Conservation (phyloP, 805 yeast genomes). For the Brettanomyces anomalus region DNA sequence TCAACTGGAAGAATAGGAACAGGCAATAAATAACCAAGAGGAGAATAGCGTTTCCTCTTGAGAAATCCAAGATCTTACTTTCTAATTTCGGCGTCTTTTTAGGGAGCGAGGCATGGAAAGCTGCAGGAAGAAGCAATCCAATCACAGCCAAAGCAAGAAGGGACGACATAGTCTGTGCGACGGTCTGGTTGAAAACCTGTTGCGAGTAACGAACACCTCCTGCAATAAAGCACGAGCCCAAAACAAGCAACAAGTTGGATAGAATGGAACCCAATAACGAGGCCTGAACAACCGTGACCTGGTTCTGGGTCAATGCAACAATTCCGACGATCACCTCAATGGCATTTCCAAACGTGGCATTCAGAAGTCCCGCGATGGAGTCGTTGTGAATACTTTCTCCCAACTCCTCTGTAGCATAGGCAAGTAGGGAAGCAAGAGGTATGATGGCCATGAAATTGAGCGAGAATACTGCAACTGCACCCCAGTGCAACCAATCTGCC, state of each 20-base stretch:
- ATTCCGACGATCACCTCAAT: constrained; percentile 93
- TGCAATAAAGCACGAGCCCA: constrained; percentile 91
- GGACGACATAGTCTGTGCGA: constrained; percentile 96
- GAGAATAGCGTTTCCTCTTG: constrained; percentile 80
- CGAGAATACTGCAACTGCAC: constrained; percentile 48
- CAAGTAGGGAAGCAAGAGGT: constrained; percentile 84
- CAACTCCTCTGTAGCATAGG: constrained; percentile 89
- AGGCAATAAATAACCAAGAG: constrained; percentile 68
- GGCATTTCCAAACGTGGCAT: constrained; percentile 97
- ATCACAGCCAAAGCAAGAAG: constrained; percentile 85
- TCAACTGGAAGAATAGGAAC: constrained; percentile 79
- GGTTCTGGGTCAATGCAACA: constrained; percentile 79
- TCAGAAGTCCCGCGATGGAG: constrained; percentile 86
- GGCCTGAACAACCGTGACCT: constrained; percentile 91
- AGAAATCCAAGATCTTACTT: constrained; percentile 52
- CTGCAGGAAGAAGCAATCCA: constrained; percentile 89
- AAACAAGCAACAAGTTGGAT: constrained; percentile 77
- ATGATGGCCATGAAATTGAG: constrained; percentile 84
- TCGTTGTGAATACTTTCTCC: constrained; percentile 76
- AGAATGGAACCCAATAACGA: constrained; percentile 93
- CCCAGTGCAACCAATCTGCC: constrained; percentile 54
- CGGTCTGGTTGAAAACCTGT: constrained; percentile 89
- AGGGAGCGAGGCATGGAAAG: constrained; percentile 79
- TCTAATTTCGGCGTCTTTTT: constrained; percentile 18
- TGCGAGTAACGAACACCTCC: constrained; percentile 86